Percentiles rank a stretch among this genome's conserved stretches.
Evolutionary conservation across 2,329 filamentous ascomycete genomes (phyloP).

Genomic region (Fusarium verrucosum): DNA sequence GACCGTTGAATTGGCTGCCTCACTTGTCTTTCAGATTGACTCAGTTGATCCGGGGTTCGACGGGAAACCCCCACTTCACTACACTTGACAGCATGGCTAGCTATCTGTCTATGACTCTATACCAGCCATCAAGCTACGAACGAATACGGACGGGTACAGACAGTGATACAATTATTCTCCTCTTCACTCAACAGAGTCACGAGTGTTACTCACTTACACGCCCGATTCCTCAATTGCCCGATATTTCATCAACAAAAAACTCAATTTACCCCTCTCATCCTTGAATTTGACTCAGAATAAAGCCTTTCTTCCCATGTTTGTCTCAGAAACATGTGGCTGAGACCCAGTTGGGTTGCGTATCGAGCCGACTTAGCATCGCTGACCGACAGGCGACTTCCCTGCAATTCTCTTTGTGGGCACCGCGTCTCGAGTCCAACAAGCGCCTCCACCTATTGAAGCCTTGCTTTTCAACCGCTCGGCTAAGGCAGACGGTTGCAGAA

Average conservation of each 20-base stretch:
- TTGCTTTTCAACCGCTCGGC: conserved; percentile 34
- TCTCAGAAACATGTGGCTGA: conserved; percentile 35
- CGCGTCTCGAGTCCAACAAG: conserved; percentile 34
- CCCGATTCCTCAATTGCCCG: neutral
- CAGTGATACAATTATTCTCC: neutral
- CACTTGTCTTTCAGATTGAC: conserved; percentile 19
- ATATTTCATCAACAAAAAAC: neutral
- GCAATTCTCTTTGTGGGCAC: conserved; percentile 7
- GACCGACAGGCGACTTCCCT: conserved; percentile 31
- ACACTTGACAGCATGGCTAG: neutral
- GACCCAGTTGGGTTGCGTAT: conserved; percentile 28
- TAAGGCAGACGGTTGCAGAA: conserved; percentile 28
- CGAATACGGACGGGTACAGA: neutral
- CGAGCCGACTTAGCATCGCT: conserved; percentile 22
- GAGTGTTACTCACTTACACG: neutral
- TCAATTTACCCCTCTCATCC: neutral
- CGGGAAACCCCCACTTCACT: neutral
- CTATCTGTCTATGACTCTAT: too few species aligned
- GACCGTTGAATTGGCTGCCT: conserved; percentile 10
- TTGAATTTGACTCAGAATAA: neutral
- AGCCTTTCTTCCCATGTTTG: conserved; percentile 29
- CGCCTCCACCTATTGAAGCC: conserved; percentile 29
- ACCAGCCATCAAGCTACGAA: conserved; percentile 3
- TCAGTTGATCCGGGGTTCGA: neutral
- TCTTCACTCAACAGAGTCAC: neutral